phyloP scores from a whole-genome alignment of 31 red algal genomes.

The Endocladia muricata region DNA sequence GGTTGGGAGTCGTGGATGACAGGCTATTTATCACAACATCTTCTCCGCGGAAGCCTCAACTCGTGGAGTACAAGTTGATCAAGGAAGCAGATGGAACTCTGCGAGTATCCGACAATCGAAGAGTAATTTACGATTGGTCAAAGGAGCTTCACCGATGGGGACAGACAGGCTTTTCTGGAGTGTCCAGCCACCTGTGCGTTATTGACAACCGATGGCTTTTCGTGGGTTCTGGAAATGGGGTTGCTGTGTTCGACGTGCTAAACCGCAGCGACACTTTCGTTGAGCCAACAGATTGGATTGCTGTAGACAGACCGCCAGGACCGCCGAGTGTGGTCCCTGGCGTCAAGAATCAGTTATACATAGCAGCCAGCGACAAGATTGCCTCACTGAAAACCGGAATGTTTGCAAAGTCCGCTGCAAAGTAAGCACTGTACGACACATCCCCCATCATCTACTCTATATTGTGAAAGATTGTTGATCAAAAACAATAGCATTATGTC shows the following conservation, averaged over 20 bases:
- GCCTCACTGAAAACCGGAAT: too few species aligned
- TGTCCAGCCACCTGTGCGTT: conserved; percentile 6
- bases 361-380: too few species aligned
- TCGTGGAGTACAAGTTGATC: conserved; percentile 6
- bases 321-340: conserved; percentile 10
- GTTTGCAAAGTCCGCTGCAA: too few species aligned
- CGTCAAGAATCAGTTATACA: too few species aligned
- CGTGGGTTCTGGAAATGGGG: conserved; percentile 19
- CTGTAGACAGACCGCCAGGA: conserved; percentile 1
- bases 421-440: too few species aligned
- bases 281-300: background rate
- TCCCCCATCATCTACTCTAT: too few species aligned
- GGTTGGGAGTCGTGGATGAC: conserved; percentile 12
- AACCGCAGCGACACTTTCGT: background rate
- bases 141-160: conserved; percentile 15
- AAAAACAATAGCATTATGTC: too few species aligned
- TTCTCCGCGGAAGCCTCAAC: conserved; percentile 25
- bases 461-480: too few species aligned
- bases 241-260: conserved; percentile 19
- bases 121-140: conserved; percentile 19
- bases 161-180: conserved; percentile 7
- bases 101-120: background rate
- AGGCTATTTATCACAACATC: conserved; percentile 7
- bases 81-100: background rate
- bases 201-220: background rate